A percentile compares a stretch with the other conserved stretches of the same genome.
These are phyloP conservation scores for Zasmidium cellare DNA, from an alignment of 2,329 filamentous ascomycete genomes.

Conservation along the genomic window DNA sequence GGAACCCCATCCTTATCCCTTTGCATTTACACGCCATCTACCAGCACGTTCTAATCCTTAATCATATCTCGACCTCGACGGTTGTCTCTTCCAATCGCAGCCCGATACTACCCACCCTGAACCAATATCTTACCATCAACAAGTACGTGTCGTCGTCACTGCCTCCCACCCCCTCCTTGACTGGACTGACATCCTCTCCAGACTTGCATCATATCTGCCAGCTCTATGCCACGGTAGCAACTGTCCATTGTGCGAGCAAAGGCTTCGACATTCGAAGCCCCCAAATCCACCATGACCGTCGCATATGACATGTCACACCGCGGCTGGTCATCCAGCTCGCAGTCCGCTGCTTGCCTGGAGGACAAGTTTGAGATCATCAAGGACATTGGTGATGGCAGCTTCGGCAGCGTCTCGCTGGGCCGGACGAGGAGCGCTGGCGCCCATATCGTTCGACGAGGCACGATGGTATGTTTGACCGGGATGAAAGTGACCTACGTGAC, in stretches of 20 bases:
- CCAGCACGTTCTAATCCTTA: conserved; percentile 28
- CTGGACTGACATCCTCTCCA: background rate
- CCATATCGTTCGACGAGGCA: conserved; percentile 83
- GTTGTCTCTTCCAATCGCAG: conserved; percentile 12
- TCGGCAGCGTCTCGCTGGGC: conserved; percentile 91
- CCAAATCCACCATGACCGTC: conserved; percentile 66
- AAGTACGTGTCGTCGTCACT: background rate
- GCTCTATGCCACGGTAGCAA: conserved; percentile 30
- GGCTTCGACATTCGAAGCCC: conserved; percentile 24
- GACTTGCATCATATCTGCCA: background rate
- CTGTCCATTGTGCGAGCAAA: conserved; percentile 16
- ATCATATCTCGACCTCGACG: conserved; percentile 22
- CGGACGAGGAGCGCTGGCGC: conserved; percentile 88
- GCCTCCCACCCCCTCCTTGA: background rate
- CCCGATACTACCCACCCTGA: conserved; percentile 6
- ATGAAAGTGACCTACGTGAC: conserved; percentile 3
- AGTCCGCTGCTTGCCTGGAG: conserved; percentile 64
- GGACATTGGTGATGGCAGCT: conserved; percentile 98
- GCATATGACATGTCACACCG: conserved; percentile 66
- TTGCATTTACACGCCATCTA: conserved; percentile 22
- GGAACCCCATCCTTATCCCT: conserved; percentile 24
- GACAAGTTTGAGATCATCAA: conserved; percentile 97
- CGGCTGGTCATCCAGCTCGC: conserved; percentile 55
- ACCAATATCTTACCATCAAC: conserved; percentile 6
- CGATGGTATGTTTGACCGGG: conserved; percentile 64